Base-by-base conservation (phyloP, 2,329 filamentous ascomycete genomes). In the Pseudomassariella vexata region DNA sequence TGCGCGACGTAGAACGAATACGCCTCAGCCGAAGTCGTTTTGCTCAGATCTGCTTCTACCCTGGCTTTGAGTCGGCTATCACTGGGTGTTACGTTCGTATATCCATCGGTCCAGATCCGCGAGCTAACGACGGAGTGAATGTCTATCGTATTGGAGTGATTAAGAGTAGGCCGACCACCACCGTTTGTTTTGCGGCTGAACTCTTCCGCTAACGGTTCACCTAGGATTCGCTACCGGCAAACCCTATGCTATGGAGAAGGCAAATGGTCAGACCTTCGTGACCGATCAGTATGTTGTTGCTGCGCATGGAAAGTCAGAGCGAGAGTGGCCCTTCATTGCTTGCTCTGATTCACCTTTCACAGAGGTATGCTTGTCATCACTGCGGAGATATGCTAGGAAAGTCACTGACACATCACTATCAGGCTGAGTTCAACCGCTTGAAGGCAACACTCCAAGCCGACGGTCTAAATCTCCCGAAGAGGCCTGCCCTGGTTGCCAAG, bases 1-100 rank as follows among this genome's bases (percentile, higher is more conserved):
- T 95, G 14, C 73, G 72, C n/a, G 87, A 96, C 55, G 79, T 90
- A 43, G 84, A 96, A 52, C 78, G 85, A 30, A 77, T 90, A 32
- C 79, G 87, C 36, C 75, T 98, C 37, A 86, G 89, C 30, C 78
- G 92, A 40, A 83, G 76, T 45, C 85, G 88, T 50, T 95, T 98
- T 56, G 82, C 84, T 6, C 79, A 90, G 50, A 83, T 95, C 34
- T 95, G 88, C 68, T 95, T 94, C 64, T 90, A 89, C 46, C 92
- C 92, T 9, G 82, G 82, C 4, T 95, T 98, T 45, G 85, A 94
- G 35, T 66, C 83, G 7, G 73, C 83, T 19, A 84, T 95, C 48
- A 77, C 70, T 11, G 87, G 87, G 31, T 94, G 88, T 57, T 98
- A 84, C 55, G 82, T 82, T 22, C 85, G 92, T 31, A 78, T 96